phyloP scores from a whole-genome alignment of 2,329 filamentous ascomycete genomes.

The Colletotrichum siamense region DNA sequence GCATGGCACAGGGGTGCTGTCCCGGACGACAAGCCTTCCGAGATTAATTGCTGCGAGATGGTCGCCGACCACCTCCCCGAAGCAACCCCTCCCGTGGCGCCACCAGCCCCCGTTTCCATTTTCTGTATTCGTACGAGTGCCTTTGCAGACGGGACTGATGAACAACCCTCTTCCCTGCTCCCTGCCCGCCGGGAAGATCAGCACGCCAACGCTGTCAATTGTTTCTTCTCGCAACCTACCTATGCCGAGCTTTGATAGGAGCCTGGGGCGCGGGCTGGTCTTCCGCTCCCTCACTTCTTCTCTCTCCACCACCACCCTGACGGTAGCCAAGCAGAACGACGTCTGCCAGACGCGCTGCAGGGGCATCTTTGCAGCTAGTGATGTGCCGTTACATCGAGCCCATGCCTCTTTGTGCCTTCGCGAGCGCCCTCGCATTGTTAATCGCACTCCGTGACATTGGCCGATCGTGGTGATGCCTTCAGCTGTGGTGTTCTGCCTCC shows the following conservation, averaged over 20 bases:
- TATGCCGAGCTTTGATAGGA: neutral
- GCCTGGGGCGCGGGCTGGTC: neutral
- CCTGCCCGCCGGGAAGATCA: neutral
- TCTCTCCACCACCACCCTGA: neutral
- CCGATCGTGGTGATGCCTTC: neutral
- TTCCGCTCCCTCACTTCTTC: neutral
- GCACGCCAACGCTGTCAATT: conserved; percentile 10
- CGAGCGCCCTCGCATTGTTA: neutral
- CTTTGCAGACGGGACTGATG: neutral
- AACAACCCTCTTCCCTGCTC: neutral
- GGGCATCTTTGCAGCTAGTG: neutral
- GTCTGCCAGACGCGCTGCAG: neutral
- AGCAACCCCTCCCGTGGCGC: neutral
- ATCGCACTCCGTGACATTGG: neutral
- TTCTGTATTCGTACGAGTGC: neutral
- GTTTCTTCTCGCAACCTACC: neutral
- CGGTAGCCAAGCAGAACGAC: neutral
- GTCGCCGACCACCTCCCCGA: conserved; percentile 7
- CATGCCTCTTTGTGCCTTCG: neutral
- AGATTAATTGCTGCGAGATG: conserved; percentile 20
- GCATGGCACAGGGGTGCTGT: neutral
- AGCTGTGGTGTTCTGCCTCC: neutral
- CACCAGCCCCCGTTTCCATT: neutral
- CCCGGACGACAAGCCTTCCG: conserved; percentile 14
- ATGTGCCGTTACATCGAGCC: neutral